Percentiles rank a stretch among this genome's conserved stretches.
Conservation (phyloP, 257 asterid species). For the Gentiana dahurica region DNA sequence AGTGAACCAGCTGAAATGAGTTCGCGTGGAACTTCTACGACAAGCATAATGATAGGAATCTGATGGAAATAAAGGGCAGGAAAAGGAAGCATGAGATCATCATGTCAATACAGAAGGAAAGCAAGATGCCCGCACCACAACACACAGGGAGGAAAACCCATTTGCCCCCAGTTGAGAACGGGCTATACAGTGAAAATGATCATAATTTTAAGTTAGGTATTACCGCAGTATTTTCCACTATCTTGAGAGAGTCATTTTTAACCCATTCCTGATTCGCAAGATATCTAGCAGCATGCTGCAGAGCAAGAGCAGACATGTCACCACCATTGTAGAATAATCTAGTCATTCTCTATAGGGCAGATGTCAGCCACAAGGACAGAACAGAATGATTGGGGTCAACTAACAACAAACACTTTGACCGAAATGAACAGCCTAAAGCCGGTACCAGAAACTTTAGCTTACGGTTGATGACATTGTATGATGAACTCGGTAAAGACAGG, state of each 20-base stretch:
- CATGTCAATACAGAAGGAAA: conserved; percentile 2
- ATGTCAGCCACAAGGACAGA: background rate
- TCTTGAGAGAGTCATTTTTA: conserved; percentile 99
- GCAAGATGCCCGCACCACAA: conserved; percentile 9
- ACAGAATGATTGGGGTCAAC: no score
- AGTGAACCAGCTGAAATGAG: conserved; percentile 44
- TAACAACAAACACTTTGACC: no score
- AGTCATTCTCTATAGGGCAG: conserved; percentile 5
- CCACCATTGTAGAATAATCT: conserved; percentile 12
- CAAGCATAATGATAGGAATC: conserved; percentile 99
- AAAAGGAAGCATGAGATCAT: conserved; percentile 6
- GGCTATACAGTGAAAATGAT: conserved; percentile 5
- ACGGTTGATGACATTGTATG: no score
- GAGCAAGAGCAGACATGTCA: conserved; percentile 19
- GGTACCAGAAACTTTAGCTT: no score
- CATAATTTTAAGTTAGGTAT: conserved; percentile 9
- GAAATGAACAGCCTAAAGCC: no score
- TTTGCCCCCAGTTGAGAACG: no score
- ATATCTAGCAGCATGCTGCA: conserved; percentile 99
- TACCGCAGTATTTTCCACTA: conserved; percentile 99
- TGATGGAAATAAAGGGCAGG: conserved; percentile 16
- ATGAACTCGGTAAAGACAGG: no score
- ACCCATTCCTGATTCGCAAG: conserved; percentile 99
- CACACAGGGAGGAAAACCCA: no score
- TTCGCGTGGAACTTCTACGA: conserved; percentile 92